Evolutionary conservation across 768 basidiomycete species (phyloP), one percentile per base, ranked within the genome.

Genomic region (Lactifluus volemus): DNA sequence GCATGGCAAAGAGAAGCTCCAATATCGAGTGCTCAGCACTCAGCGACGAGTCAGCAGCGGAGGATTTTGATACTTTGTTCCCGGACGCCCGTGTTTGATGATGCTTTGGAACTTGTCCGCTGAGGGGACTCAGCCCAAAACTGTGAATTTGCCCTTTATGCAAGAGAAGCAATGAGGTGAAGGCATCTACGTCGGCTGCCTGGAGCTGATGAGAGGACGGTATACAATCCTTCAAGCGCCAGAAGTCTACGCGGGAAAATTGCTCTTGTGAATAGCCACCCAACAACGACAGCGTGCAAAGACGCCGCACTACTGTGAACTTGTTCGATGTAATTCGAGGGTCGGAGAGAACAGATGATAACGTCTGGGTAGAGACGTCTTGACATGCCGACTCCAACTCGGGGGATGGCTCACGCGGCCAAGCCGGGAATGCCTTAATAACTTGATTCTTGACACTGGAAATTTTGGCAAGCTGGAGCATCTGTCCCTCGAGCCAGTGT

Each of bases 151-250:
- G 75, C 0, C 90, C 89, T 55, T 79, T 76, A 39, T 84, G 77
- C 8, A 77, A 70, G 39, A 81, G 74, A 11, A 94, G 74, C 12
- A 93, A 74, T 9, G 79, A 77, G 15, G 85, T 80, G 66, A 93
- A 94, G 1, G 88, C 88, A 53, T 84, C 76, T 17, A 87, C 76
- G 68, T 92, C 89, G 38, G 83, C 83, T 41, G 79, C 79, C 51
- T 82, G 81, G n/a, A 92, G 73, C 32, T 78, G 73, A 1, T 76
- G 72, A 5, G 67, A 63, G 1, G 77, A 56, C 5, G 89, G 89
- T 47, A 94, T 86, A 67, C 81, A 86, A 25, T 84, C 83, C 69
- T 92, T 92, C 68, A 96, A 73, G 42, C 84, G 80, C 93, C 93
- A 97, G 70, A 95, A 93, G 64, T 87, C 84, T 9, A 75, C 75